Conservation (phyloP, 164 flowering plant genomes). For the Macadamia tetraphylla region DNA sequence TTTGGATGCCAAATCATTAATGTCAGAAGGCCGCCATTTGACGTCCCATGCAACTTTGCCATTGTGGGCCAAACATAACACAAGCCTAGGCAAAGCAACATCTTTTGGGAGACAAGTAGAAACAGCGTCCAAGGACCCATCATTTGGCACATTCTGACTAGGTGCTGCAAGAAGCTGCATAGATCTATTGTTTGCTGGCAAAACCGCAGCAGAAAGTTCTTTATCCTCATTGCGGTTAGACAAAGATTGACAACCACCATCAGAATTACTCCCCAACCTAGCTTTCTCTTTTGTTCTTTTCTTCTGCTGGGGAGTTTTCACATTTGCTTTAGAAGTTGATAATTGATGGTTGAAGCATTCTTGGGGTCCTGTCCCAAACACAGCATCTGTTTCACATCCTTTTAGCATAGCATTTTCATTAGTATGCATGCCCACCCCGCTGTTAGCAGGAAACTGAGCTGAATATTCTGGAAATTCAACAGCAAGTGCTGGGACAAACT, state of each 20-base stretch:
- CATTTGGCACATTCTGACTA: constrained; percentile 1
- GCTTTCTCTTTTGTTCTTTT: constrained; percentile 18
- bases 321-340: constrained; percentile 12
- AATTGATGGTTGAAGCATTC: constrained; percentile 9
- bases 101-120: constrained; percentile 32
- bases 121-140: constrained; percentile 12
- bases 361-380: constrained; percentile 4
- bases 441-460: constrained; percentile 13
- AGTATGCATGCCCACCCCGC: constrained; percentile 6
- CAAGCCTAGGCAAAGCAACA: constrained; percentile 56
- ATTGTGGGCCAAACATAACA: constrained; percentile 83
- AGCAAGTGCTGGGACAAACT: constrained; percentile 20
- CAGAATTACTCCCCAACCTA: constrained; percentile 6
- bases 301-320: constrained; percentile 8
- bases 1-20: constrained; percentile 28
- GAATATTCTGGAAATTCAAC: constrained; percentile 28
- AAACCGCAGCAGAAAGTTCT: constrained; percentile 6
- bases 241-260: constrained; percentile 4
- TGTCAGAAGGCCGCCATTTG: constrained; percentile 70
- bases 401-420: constrained; percentile 11
- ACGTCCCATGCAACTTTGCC: constrained; percentile 98
- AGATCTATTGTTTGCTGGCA: constrained; percentile 9
- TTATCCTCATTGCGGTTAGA: constrained; percentile 9
- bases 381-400: constrained; percentile 4
- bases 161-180: constrained; percentile 6